Evolutionary conservation across 2,329 filamentous ascomycete genomes (phyloP).

Genomic region (Lasiodiplodia theobromae): DNA sequence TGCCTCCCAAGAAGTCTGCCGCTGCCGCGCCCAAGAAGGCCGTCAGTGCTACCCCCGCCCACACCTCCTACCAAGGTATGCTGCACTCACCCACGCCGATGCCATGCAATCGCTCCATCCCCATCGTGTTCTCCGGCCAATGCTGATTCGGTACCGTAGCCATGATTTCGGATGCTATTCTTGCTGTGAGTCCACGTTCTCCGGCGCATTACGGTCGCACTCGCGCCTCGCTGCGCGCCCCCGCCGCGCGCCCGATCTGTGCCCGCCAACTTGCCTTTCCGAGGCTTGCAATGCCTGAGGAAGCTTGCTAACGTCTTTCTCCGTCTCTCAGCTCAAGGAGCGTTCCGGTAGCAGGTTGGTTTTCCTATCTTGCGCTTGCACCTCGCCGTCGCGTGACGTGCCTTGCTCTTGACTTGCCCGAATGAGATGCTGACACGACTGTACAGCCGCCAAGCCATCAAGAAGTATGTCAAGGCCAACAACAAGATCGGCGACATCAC

Average conservation of each 20-base stretch:
- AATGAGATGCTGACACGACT: conserved; percentile 43
- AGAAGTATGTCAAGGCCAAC: conserved; percentile 78
- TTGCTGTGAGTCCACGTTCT: conserved; percentile 68
- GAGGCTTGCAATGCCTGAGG: conserved; percentile 27
- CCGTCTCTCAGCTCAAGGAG: conserved; percentile 68
- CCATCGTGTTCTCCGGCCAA: conserved; percentile 58
- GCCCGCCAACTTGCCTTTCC: conserved; percentile 36
- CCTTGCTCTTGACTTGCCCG: conserved; percentile 36
- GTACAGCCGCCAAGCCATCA: conserved; percentile 71
- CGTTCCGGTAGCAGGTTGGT: conserved; percentile 74
- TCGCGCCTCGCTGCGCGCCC: conserved; percentile 44
- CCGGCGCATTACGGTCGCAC: conserved; percentile 56
- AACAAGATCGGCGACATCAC: conserved; percentile 66
- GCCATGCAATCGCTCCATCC: conserved; percentile 46
- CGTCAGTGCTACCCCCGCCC: conserved; percentile 59
- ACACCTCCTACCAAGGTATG: conserved; percentile 72
- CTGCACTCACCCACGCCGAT: conserved; percentile 53
- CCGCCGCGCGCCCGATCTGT: conserved; percentile 41
- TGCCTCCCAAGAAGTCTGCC: conserved; percentile 71
- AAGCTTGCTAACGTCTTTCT: conserved; percentile 57
- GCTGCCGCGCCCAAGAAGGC: conserved; percentile 66
- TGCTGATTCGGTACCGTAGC: conserved; percentile 64
- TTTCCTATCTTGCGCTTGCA: conserved; percentile 38
- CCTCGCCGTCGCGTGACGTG: conserved; percentile 37
- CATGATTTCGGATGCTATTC: conserved; percentile 76